These are phyloP conservation scores for Penicillium rolfsii DNA, from an alignment of 2,329 filamentous ascomycete species.

Conservation along the genomic window DNA sequence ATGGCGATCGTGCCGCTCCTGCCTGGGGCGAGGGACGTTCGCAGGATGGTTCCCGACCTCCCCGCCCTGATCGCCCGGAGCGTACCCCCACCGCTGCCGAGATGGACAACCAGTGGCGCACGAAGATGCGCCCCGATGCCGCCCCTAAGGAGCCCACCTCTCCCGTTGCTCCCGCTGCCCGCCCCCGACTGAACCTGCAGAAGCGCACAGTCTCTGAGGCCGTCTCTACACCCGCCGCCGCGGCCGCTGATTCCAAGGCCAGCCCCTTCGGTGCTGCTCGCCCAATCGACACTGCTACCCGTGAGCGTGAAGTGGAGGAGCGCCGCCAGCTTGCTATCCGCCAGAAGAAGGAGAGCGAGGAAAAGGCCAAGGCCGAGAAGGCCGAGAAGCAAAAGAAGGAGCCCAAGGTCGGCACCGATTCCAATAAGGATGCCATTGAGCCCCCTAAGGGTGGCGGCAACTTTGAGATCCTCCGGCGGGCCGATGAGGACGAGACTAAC, in stretches of 20 bases:
- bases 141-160: slow-evolving; percentile 71
- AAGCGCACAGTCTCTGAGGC: slow-evolving; percentile 90
- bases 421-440: slow-evolving; percentile 47
- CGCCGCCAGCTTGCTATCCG: slow-evolving; percentile 73
- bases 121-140: slow-evolving; percentile 81
- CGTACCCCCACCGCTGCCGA: slow-evolving; percentile 83
- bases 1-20: slow-evolving; percentile 71
- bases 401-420: slow-evolving; percentile 42
- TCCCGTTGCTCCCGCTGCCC: slow-evolving; percentile 60
- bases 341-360: slow-evolving; percentile 84
- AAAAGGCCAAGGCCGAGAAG: slow-evolving; percentile 77
- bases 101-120: slow-evolving; percentile 89
- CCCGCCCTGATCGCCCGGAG: slow-evolving; percentile 72
- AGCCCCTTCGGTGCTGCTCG: slow-evolving; percentile 92
- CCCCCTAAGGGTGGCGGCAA: slow-evolving; percentile 51
- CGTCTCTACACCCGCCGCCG: slow-evolving; percentile 51
- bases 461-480: slow-evolving; percentile 60
- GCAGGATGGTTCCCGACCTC: slow-evolving; percentile 77
- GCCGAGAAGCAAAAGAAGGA: slow-evolving; percentile 58
- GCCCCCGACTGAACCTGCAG: slow-evolving; percentile 82
- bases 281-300: slow-evolving; percentile 88
- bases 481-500: slow-evolving; percentile 52
- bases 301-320: slow-evolving; percentile 88
- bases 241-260: slow-evolving; percentile 70
- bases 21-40: slow-evolving; percentile 72